Base-by-base conservation (phyloP, 192 early-diverging fungal species). In the Geosiphon pyriformis region DNA sequence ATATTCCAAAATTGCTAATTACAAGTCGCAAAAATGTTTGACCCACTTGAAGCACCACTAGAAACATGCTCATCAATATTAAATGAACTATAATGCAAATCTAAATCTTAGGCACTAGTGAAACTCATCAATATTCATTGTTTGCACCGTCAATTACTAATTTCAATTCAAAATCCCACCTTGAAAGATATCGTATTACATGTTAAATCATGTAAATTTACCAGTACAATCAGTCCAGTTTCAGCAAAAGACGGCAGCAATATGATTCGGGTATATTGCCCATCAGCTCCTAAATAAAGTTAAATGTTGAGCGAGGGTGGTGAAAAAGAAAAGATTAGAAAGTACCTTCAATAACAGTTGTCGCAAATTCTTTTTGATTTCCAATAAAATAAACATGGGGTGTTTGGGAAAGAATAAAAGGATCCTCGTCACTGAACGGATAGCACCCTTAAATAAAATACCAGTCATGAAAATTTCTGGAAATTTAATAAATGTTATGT, bases 341-440 rank as follows among this genome's bases (percentile, higher is more conserved):
- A 48, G 67, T 73, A 82, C 85, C 88, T 67, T 67, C 54, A 1
- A 85, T 65, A 17, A 86, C 29, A 6, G 67, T 71, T 2, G 87
- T 85, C 4, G 76, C 87, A 74, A 88, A 93, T 42, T 74, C 64
- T 22, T 79, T 79, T 68, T 98, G 96, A 70, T 94, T 96, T 25
- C 94, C 94, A 50, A 95, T 74, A 74, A 92, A 85, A 68, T 92
- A 96, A n/a, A 98, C 80, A 67, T 95, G 84, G 27, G 96, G 94
- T 31, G 77, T 65, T 29, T 76, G 55, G 3, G 74, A 64, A 37
- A 98, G 72, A 12, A 98, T 80, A 67, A 98, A 95, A 3, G 96
- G 95, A 63, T 98, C 96, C 6, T 71, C 62, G 46, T 90, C 83
- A 69, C 81, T 83, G 68, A 91, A 98, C 33, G 96, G 96, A 73